Base-by-base conservation (phyloP, 495 filamentous ascomycete genomes). In the Trichoderma gamsii region DNA sequence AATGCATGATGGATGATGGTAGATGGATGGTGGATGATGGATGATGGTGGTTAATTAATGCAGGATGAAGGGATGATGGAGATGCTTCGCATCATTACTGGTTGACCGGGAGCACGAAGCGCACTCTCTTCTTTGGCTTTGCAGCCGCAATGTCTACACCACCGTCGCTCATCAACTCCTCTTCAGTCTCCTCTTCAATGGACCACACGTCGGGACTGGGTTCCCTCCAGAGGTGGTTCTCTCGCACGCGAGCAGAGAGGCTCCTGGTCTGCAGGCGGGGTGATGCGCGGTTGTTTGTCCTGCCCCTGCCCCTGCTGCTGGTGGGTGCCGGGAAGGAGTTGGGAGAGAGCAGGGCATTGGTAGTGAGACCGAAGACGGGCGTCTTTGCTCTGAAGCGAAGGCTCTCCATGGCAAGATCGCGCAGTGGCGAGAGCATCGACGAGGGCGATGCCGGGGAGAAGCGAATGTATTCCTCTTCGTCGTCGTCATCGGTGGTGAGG, bases 171-270 rank as follows among this genome's bases (percentile, higher is more conserved):
- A 76, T 73, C 6, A 74, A 69, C 68, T 79, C 81, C 66, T 79
- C 77, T 70, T 82, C 79, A 16, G 78, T 74, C 70, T 83, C 79
- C 72, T 84, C 81, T 68, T 83, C 80, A 67, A 84, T 84, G 49
- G 76, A 76, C 76, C 79, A 84, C 2, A 84, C 81, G 65, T 84
- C 81, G 18, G 81, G 81, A 66, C 81, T 84, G 23, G 81, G 81
- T 69, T 82, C 79, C 66, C 81, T 78, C 81, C 81, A 83, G 29
- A 78, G 78, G 64, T 81, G 81, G 3, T 72, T 73, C 11, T 74
- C 74, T 29, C 75, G 76, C 5, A 73, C 69, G 63, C 77, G 76
- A 29, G 73, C 69, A 25, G 76, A 69, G 46, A 71, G 71, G 64
- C 25, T 67, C 4, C 71, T 38, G 1, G 73, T 59, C 44, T 61